Evolutionary conservation across 306 rosid species (phyloP).

Genomic region (Macrotyloma uniflorum): DNA sequence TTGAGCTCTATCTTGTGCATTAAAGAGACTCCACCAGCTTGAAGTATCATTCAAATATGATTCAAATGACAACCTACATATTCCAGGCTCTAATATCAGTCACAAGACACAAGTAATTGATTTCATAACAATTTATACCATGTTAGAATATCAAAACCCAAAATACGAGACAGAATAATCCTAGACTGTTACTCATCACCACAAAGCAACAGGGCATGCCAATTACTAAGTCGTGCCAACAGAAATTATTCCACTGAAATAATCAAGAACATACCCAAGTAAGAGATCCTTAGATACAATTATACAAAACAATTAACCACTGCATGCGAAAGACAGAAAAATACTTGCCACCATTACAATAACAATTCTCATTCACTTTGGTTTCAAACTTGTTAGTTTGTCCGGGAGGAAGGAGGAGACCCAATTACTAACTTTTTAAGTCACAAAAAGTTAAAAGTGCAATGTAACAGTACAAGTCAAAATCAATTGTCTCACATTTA

Average conservation of each 20-base stretch:
- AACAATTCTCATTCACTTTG: not conserved
- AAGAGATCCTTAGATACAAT: not conserved
- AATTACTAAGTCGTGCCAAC: not conserved
- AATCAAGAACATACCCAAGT: not conserved
- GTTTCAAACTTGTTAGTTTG: not conserved
- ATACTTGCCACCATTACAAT: not conserved
- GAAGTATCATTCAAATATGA: not conserved
- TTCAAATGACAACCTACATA: not conserved
- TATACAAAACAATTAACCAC: not conserved
- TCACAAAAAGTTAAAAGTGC: constrained; percentile 5
- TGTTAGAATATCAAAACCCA: too few relatives aligned
- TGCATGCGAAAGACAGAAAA: not conserved
- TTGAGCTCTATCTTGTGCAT: not conserved
- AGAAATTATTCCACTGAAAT: not conserved
- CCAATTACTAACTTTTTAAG: not conserved
- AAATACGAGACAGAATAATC: not conserved
- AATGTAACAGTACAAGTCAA: constrained; percentile 5
- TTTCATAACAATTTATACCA: too few relatives aligned
- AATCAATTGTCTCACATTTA: not conserved
- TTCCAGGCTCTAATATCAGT: not conserved
- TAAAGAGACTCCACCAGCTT: not conserved
- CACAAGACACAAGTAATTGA: too few relatives aligned
- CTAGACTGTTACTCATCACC: not conserved
- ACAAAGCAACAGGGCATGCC: not conserved
- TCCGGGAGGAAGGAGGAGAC: not conserved